Evolutionary conservation across 305 asterid genomes (phyloP), one percentile per base, ranked within the genome.

Genomic region (Fraxinus floribunda): DNA sequence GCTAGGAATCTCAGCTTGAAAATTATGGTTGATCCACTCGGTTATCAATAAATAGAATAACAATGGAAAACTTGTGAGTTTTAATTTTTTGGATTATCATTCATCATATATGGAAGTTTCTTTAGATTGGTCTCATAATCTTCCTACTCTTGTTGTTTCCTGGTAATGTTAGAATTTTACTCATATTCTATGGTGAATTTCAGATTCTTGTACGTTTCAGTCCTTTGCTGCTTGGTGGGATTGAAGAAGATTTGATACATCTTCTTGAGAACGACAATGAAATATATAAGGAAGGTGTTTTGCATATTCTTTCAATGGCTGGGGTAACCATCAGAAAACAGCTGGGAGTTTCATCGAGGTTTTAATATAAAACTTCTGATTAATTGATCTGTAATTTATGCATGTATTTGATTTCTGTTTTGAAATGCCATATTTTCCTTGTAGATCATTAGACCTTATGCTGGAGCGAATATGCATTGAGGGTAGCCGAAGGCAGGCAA

Each of bases 401-500:
- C 66, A 18, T 5, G 26, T 55, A 55, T 55, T 55, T 55, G 10
- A n/a, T 46, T 55, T n/a, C 66, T 15, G 24, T 16, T 55, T 55
- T 16, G 24, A 55, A 55, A 55, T 16, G 26, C 66, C 2, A 55
- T n/a, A 55, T 55, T 55, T 55, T 82, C 36, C 78, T 84, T 85
- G 79, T 90, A 95, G 99, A 86, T 92, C 99, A 62, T 86, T 96
- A 83, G 97, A 94, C 90, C 97, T 96, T 80, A 91, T 94, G 85
- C 97, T 96, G 46, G 98, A 94, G 91, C 97, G 98, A 80, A 92
- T 96, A 88, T 96, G 99, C 88, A 89, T 94, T 3, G 99, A 96
- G 91, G 99, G 99, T 88, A 93, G 93, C 87, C 90, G 98, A 79
- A 91, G 98, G 92, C 99, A 94, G 91, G 99, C 99, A 57, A 96